Evolutionary conservation across 345 rosid genomes (phyloP), one percentile per base, ranked within the genome.

Genomic region (Syzygium aqueum): DNA sequence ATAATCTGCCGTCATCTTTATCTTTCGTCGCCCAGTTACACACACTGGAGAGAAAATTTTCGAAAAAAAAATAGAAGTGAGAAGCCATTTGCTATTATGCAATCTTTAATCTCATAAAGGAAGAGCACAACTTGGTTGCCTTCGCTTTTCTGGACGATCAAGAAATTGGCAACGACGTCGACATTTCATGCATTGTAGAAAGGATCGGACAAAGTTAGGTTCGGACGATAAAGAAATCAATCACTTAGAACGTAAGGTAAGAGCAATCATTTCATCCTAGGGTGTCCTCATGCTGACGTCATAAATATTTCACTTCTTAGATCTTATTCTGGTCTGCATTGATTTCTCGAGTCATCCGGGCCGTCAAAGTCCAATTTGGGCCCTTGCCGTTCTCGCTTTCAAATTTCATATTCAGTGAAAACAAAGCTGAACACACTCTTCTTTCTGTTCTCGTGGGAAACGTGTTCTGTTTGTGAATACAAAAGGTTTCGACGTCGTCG

Each of bases 1-100:
- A 4, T 67, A 8, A 67, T 8, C 78, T 0, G 46, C 78, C 13
- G 40, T 65, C 22, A 8, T 30, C 77, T 14, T 28, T 28, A 0
- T 65, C 40, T 65, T 28, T 28, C 22, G 5, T 63, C 37, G 0
- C 10, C 77, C 2, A 63, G 77, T 2, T 0, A 0, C 0, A 2
- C 9, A 6, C 77, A 6, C 77, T 65, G 40, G 77, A 7, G 10
- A 28, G 77, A 3, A 4, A 28, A 28, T 28, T 65, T 28, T 28
- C 77, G 10, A 16, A 65, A 40, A 19, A 2, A 1, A 19, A 28
- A 28, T 0, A 0, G 51, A 53, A 15, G 77, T 8, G 5, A 6
- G 3, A 1, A 2, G 77, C 21, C 77, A 15, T 28, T 57, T 57
- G 25, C 28, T 57, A 25, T 57, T 25, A 25, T 25, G 63, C 63